Evolutionary conservation across 768 basidiomycete genomes (phyloP), one percentile per base, ranked within the genome.

Genomic region (Serendipita sp.): DNA sequence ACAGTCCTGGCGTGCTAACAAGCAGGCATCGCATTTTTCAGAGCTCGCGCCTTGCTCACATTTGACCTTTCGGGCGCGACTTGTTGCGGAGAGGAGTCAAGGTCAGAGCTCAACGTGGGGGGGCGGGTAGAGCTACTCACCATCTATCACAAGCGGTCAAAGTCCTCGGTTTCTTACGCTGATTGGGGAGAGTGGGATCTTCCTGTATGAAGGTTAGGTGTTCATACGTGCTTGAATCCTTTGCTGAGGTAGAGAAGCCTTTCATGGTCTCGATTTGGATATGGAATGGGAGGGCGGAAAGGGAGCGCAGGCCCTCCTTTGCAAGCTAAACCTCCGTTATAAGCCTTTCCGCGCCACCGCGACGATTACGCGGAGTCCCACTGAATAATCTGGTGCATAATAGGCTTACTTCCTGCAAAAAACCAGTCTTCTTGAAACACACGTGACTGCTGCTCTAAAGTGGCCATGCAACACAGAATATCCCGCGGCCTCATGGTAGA

Each of bases 61-160:
- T 36, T 60, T 60, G 55, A 60, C 55, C 33, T 60, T 60, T 8
- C 55, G 55, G 8, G 55, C 55, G 8, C 55, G 55, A 29, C 55
- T 60, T 29, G 34, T 27, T 33, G n/a, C 29, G 55, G 55, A 10
- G 16, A 11, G 27, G 36, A 18, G 55, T 60, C 55, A 27, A 37
- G 4, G 11, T 37, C 16, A 60, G 27, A 37, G 33, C 36, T n/a
- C 8, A 37, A 29, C 23, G 23, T 23, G 23, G 23, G 23, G 23
- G 55, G 55, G 29, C 29, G 16, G 34, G 27, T 36, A 18, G 31
- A 60, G 31, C 11, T 29, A 37, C 55, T 60, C 36, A 60, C 55
- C 55, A 60, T 60, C 55, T 31, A 33, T 60, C 55, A n/a, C 55
- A 60, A 16, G 55, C 55, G 34, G 55, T 60, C n/a, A 60, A 34